Percentiles rank a stretch among this genome's conserved stretches.
Evolutionary conservation across 2,329 filamentous ascomycete genomes (phyloP).

Genomic region (Aureobasidium musti): DNA sequence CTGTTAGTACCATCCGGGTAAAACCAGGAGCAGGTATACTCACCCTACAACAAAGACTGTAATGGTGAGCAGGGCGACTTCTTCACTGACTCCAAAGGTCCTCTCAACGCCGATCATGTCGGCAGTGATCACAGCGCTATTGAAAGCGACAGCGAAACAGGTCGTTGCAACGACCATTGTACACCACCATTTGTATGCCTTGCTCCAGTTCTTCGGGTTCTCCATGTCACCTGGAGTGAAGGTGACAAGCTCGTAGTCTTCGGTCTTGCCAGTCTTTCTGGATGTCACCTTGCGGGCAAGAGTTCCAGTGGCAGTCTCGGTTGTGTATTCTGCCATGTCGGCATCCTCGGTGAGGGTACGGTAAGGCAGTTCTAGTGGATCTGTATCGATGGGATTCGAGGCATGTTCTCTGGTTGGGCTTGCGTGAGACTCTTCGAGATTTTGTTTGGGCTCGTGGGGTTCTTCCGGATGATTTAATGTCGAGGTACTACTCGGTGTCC

Average conservation of each 20-base stretch:
- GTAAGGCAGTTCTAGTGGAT: conserved; percentile 32
- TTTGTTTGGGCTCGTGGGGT: not conserved
- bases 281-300: conserved; percentile 35
- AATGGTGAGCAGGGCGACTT: conserved; percentile 71
- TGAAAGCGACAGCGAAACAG: conserved; percentile 52
- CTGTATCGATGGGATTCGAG: not conserved
- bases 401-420: not conserved
- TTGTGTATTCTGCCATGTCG: conserved; percentile 37
- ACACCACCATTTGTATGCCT: conserved; percentile 50
- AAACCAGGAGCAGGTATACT: conserved; percentile 54
- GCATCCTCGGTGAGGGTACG: conserved; percentile 32
- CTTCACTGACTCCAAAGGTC: conserved; percentile 67
- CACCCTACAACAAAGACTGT: conserved; percentile 68
- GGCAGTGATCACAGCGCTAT: conserved; percentile 74
- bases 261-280: conserved; percentile 34
- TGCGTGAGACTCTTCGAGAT: not conserved
- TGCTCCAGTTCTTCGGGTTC: conserved; percentile 52
- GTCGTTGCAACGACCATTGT: conserved; percentile 77
- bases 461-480: conserved; percentile 4
- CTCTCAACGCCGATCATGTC: conserved; percentile 66
- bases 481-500: conserved; percentile 6
- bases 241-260: conserved; percentile 63
- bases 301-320: conserved; percentile 33
- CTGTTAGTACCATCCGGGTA: not conserved
- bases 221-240: conserved; percentile 61